These are phyloP conservation scores for Hypoxylon trugodes DNA, from an alignment of 495 filamentous ascomycete species.

Conservation along the genomic window DNA sequence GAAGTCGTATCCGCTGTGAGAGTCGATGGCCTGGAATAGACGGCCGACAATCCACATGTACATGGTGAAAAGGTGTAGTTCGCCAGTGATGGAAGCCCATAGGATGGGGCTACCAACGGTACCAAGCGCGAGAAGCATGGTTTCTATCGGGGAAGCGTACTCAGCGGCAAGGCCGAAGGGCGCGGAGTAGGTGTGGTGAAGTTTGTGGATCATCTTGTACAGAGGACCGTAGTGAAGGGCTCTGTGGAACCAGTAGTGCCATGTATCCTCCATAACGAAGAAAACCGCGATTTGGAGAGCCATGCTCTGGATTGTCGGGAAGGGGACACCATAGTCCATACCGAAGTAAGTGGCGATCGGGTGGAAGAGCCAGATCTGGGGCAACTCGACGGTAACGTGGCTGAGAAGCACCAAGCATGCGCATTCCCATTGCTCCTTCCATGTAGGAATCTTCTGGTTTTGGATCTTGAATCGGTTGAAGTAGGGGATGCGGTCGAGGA, in stretches of 20 bases:
- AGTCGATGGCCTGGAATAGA: constrained; percentile 97
- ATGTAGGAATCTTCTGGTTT: constrained; percentile 86
- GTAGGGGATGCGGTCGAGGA: constrained; percentile 85
- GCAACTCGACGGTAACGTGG: constrained; percentile 96
- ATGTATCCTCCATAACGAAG: constrained; percentile 95
- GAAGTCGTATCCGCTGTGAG: constrained; percentile 97
- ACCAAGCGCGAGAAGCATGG: constrained; percentile 95
- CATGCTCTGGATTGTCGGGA: constrained; percentile 85
- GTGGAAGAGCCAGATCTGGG: constrained; percentile 99
- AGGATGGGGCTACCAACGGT: constrained; percentile 84
- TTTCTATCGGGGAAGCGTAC: constrained; percentile 97
- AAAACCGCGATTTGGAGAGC: constrained; percentile 91
- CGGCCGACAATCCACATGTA: constrained; percentile 95
- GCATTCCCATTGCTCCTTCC: constrained; percentile 92
- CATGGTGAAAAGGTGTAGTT: constrained; percentile 96
- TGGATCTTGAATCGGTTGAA: constrained; percentile 96
- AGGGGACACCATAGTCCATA: constrained; percentile 86
- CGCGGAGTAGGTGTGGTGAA: constrained; percentile 97
- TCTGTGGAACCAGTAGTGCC: constrained; percentile 98
- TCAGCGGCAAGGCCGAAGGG: constrained; percentile 96
- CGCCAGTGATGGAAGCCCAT: constrained; percentile 82
- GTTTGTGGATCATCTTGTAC: constrained; percentile 96
- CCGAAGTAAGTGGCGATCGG: constrained; percentile 96
- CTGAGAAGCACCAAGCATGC: constrained; percentile 87
- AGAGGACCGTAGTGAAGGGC: constrained; percentile 94